Evolutionary conservation across 1,284 basidiomycete genomes (phyloP).

Genomic region (Ceratobasidium sp.): DNA sequence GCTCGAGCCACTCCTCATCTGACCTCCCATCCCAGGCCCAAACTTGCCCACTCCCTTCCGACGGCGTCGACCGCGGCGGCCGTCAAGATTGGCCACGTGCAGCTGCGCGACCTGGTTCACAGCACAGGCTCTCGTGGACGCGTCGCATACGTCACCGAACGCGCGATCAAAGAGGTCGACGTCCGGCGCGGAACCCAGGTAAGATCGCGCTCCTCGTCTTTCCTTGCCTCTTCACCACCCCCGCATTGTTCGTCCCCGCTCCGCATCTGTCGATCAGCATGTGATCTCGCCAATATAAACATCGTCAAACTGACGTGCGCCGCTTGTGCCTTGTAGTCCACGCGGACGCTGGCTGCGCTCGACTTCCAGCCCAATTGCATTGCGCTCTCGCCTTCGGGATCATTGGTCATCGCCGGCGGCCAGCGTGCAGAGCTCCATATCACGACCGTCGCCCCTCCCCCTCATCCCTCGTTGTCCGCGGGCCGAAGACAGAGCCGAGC

Average conservation of each 20-base stretch:
- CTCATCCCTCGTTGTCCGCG: conserved; percentile 12
- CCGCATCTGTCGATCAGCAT: conserved; percentile 5
- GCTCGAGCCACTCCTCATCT: background rate
- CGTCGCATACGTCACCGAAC: conserved; percentile 29
- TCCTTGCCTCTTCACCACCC: background rate
- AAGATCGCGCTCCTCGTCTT: background rate
- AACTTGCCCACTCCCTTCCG: conserved; percentile 30
- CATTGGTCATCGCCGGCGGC: conserved; percentile 40
- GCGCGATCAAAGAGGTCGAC: conserved; percentile 32
- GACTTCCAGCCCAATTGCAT: conserved; percentile 43
- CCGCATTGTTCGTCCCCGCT: background rate
- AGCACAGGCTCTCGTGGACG: conserved; percentile 25
- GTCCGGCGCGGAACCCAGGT: conserved; percentile 29
- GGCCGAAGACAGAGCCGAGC: background rate
- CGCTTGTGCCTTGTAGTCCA: conserved; percentile 18
- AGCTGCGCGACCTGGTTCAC: conserved; percentile 30
- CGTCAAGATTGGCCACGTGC: conserved; percentile 29
- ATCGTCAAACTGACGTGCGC: conserved; percentile 13
- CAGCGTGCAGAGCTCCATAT: conserved; percentile 40
- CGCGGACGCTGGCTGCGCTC: conserved; percentile 34
- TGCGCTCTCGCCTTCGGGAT: conserved; percentile 26
- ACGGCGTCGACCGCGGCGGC: conserved; percentile 4
- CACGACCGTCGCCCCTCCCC: conserved; percentile 38
- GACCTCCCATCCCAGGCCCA: background rate
- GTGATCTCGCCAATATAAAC: conserved; percentile 12